Conservation (phyloP, 345 rosid genomes). For the Salix exigua region DNA sequence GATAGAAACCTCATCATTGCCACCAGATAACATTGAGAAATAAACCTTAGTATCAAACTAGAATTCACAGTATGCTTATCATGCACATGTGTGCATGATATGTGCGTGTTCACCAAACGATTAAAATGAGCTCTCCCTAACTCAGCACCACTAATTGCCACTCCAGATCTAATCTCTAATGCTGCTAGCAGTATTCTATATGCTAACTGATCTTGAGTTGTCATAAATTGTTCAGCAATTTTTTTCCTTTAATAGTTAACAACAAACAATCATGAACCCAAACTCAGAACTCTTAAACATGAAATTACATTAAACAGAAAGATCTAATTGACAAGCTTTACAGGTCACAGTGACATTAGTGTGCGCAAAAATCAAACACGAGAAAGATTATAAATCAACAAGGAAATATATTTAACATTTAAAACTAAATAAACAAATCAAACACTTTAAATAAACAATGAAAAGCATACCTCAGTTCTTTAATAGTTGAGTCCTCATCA, state of each 20-base stretch:
- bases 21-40: no score
- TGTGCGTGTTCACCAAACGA: background rate
- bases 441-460: background rate
- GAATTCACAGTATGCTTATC: background rate
- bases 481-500: conserved; percentile 56
- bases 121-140: background rate
- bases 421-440: background rate
- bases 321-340: background rate
- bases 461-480: conserved; percentile 52
- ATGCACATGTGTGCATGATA: background rate
- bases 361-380: no score
- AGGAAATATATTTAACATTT: background rate
- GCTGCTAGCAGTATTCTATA: no score
- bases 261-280: background rate
- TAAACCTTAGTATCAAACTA: no score
- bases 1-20: no score
- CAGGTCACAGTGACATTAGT: no score
- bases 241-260: background rate
- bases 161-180: background rate
- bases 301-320: background rate
- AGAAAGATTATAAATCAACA: background rate
- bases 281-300: background rate
- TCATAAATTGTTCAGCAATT: no score
- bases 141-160: background rate
- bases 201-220: no score